Conservation (phyloP, 331 rosid genomes). For the Malus hybrid region DNA sequence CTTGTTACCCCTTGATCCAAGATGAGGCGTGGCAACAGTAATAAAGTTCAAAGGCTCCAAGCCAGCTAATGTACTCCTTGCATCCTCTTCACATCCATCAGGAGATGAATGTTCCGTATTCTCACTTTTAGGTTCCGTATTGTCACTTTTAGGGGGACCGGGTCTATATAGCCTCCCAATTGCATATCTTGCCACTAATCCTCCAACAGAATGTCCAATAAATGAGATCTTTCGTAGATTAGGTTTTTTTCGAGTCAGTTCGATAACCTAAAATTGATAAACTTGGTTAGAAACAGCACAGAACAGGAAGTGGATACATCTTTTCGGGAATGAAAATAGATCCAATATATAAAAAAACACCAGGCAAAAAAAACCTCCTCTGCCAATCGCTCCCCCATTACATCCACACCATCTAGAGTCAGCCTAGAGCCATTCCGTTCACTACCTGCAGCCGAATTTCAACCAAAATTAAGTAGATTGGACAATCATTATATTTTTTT, state of each 20-base stretch:
- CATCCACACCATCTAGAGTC: conserved; percentile 94
- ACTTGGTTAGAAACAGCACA: conserved; percentile 11
- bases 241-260: conserved; percentile 65
- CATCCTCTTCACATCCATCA: conserved; percentile 29
- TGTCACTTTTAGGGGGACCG: no score
- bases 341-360: neutral
- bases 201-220: conserved; percentile 95
- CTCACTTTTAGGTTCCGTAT: neutral
- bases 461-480: conserved; percentile 1
- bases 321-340: neutral
- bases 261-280: conserved; percentile 48
- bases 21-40: conserved; percentile 95
- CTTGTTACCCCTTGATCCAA: conserved; percentile 96
- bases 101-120: conserved; percentile 18
- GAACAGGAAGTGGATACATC: neutral
- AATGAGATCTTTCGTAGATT: conserved; percentile 67
- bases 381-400: conserved; percentile 90
- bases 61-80: conserved; percentile 61
- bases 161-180: conserved; percentile 77
- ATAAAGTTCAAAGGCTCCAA: conserved; percentile 82
- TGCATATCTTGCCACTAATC: conserved; percentile 87
- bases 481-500: neutral
- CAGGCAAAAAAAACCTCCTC: conserved; percentile 55
- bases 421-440: conserved; percentile 65
- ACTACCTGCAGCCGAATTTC: conserved; percentile 53